phyloP scores from a whole-genome alignment of 495 filamentous ascomycete genomes.

The Elaphomyces granulatus region DNA sequence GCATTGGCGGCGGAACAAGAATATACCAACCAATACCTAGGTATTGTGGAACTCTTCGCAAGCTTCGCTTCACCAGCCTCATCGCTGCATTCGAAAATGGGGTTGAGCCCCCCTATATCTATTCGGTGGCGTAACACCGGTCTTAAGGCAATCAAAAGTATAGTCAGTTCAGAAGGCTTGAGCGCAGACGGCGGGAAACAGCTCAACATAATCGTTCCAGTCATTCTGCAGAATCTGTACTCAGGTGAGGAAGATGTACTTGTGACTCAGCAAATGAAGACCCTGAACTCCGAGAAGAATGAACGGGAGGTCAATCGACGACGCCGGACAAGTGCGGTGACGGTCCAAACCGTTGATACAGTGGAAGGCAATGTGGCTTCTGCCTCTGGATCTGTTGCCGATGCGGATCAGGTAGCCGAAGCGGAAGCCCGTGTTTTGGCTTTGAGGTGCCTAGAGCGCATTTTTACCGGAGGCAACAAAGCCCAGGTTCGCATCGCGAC shows the following conservation, averaged over 20 bases:
- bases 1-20: constrained; percentile 67
- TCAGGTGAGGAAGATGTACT: constrained; percentile 58
- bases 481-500: constrained; percentile 65
- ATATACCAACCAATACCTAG: constrained; percentile 66
- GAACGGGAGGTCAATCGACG: constrained; percentile 43
- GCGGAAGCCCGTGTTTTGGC: constrained; percentile 74
- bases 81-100: constrained; percentile 17
- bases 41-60: constrained; percentile 63
- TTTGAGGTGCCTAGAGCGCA: constrained; percentile 63
- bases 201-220: constrained; percentile 59
- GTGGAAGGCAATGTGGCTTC: constrained; percentile 53
- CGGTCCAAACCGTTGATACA: constrained; percentile 55
- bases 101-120: constrained; percentile 55
- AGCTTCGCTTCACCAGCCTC: constrained; percentile 45
- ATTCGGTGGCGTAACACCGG: constrained; percentile 74
- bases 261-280: constrained; percentile 41
- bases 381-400: constrained; percentile 58
- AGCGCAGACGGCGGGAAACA: constrained; percentile 59
- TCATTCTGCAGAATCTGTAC: constrained; percentile 74
- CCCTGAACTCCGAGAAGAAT: constrained; percentile 47
- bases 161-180: constrained; percentile 64
- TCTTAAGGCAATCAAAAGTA: constrained; percentile 60
- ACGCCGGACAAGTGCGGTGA: constrained; percentile 63
- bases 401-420: constrained; percentile 74
- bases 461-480: constrained; percentile 61